Conservation (phyloP, 805 yeast species). For the Lipomyces kockii region DNA sequence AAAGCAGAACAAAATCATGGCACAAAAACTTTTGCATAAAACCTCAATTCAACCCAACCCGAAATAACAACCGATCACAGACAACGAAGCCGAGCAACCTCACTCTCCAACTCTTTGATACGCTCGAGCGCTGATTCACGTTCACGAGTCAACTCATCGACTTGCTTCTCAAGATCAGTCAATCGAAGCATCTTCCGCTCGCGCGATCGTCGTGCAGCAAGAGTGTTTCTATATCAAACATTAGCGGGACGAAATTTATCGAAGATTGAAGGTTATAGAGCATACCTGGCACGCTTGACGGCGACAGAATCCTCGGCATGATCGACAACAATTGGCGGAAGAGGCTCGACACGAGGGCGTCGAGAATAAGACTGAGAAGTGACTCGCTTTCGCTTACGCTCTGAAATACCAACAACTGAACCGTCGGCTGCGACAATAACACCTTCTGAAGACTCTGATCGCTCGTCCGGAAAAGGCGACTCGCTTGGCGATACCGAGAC, state of each 20-base stretch:
- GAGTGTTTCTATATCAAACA: conserved; percentile 66
- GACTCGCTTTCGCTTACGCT: conserved; percentile 36
- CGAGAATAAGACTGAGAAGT: conserved; percentile 36
- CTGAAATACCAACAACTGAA: conserved; percentile 34
- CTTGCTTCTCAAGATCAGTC: conserved; percentile 77
- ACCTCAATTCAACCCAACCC: neutral
- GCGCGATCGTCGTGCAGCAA: conserved; percentile 92
- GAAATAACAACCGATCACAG: neutral
- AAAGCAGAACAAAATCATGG: neutral
- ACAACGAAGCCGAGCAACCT: conserved; percentile 23
- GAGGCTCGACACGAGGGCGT: conserved; percentile 51
- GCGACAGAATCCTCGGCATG: conserved; percentile 67
- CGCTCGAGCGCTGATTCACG: conserved; percentile 23
- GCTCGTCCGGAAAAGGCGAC: neutral
- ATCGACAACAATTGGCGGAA: conserved; percentile 64
- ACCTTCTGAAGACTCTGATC: conserved; percentile 30
- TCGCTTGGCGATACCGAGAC: conserved; percentile 2
- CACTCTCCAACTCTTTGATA: conserved; percentile 27
- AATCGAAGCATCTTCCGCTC: conserved; percentile 90
- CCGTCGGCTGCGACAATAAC: conserved; percentile 33
- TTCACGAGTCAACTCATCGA: conserved; percentile 55
- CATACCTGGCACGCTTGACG: conserved; percentile 70
- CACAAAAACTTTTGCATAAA: neutral
- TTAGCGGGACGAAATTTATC: too few relatives aligned
- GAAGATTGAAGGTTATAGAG: too few relatives aligned